phyloP scores from a whole-genome alignment of 805 yeast genomes.

The Yamadazyma kitorensis region DNA sequence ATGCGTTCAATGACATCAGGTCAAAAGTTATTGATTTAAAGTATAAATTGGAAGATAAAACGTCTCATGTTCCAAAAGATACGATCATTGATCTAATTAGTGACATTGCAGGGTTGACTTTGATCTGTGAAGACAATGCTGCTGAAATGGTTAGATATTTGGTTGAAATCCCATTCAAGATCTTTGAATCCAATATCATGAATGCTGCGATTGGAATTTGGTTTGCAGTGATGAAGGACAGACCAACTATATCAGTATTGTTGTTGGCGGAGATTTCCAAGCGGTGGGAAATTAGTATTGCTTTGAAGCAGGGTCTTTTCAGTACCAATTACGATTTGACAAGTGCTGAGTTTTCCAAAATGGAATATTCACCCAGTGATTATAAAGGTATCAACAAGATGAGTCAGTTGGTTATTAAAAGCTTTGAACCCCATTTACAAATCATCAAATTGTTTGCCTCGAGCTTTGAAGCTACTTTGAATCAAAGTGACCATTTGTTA shows the following conservation, averaged over 20 bases:
- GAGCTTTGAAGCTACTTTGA: conserved; percentile 74
- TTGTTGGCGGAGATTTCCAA: conserved; percentile 66
- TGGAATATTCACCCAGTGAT: conserved; percentile 90
- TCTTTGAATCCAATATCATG: conserved; percentile 59
- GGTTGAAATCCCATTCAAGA: conserved; percentile 67
- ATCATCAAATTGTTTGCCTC: conserved; percentile 69
- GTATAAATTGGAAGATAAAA: conserved; percentile 10
- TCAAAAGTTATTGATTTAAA: conserved; percentile 18
- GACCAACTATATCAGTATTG: conserved; percentile 54
- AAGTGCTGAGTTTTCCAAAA: conserved; percentile 61
- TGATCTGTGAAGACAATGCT: conserved; percentile 33
- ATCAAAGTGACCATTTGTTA: conserved; percentile 66
- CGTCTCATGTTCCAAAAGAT: conserved; percentile 14
- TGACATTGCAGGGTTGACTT: conserved; percentile 36
- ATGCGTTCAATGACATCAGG: conserved; percentile 27
- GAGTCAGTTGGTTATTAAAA: conserved; percentile 46
- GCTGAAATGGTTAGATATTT: conserved; percentile 50
- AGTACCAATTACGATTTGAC: conserved; percentile 51
- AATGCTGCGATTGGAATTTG: conserved; percentile 71
- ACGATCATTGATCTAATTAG: conserved; percentile 45
- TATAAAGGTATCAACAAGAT: conserved; percentile 52
- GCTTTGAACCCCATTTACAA: conserved; percentile 64
- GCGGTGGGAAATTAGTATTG: conserved; percentile 67
- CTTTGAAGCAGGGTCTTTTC: conserved; percentile 61
- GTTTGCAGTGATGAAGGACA: conserved; percentile 73